Evolutionary conservation across 768 basidiomycete genomes (phyloP), one percentile per base, ranked within the genome.

Genomic region (Tulasnella sp.): DNA sequence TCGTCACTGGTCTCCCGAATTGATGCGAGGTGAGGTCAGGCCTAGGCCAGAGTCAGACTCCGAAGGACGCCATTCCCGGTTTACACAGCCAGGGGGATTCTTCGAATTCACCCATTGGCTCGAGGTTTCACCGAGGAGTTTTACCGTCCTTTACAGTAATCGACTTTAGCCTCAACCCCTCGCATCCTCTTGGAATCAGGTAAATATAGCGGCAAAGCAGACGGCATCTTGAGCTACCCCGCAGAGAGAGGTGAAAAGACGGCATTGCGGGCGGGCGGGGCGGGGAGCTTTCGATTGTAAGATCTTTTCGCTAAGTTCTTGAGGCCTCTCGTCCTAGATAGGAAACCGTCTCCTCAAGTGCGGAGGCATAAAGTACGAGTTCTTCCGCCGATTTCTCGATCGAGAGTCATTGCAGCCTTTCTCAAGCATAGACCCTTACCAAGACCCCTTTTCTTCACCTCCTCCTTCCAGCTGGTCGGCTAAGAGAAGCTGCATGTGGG

Each of bases 321-420:
- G 62, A 68, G 62, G 62, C 62, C 62, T 68, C 27, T 68, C 62
- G 62, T 68, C 62, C 62, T 31, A 14, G 62, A 68, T 68, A 68
- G 62, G 62, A 68, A 68, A 68, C 62, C 27, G 34, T 5, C 62
- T 14, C 62, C 62, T 68, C 62, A 68, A 68, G 34, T 68, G 62
- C 62, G 62, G 62, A 68, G 62, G 62, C 9, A 68, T 68, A 68
- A 68, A 68, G 62, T 31, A 3, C 27, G 62, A 68, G 27, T 68
- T 68, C 62, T 68, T 68, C 62, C 62, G 62, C 62, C 62, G 62
- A 31, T 68, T 68, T 68, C 62, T 68, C 62, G 62, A 68, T 68
- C 62, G 62, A 68, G 62, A 68, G 62, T 68, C 62, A 68, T 68
- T 68, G 62, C n/a, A 68, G 18, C 62, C 9, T 52, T 52, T 68